Conservation (phyloP, 495 filamentous ascomycete genomes). For the Penicillium angulare region DNA sequence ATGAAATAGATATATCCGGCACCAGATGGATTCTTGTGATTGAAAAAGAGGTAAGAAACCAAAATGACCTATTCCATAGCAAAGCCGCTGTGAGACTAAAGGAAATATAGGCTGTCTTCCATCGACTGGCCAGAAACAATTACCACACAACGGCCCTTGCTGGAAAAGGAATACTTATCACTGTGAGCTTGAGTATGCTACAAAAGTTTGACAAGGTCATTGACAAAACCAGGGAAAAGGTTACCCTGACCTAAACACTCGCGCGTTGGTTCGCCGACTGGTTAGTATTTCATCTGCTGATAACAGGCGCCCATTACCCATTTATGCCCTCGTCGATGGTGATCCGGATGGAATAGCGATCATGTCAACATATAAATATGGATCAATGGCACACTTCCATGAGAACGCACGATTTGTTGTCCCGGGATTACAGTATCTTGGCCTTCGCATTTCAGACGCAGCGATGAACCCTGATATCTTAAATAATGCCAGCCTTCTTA, state of each 20-base stretch:
- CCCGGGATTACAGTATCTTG: constrained; percentile 68
- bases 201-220: no score
- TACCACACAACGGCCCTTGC: constrained; percentile 50
- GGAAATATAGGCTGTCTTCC: constrained; percentile 70
- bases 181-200: constrained; percentile 46
- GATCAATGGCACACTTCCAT: constrained; percentile 70
- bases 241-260: constrained; percentile 82
- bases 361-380: constrained; percentile 81
- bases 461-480: constrained; percentile 20
- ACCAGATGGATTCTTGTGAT: constrained; percentile 77
- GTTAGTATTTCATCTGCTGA: constrained; percentile 21
- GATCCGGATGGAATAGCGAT: constrained; percentile 88
- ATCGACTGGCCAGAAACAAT: constrained; percentile 55
- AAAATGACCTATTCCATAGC: no score
- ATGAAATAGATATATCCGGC: constrained; percentile 50
- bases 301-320: constrained; percentile 31
- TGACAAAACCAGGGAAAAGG: constrained; percentile 77
- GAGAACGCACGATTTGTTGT: constrained; percentile 61
- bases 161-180: constrained; percentile 66
- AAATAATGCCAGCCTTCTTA: constrained; percentile 43
- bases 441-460: constrained; percentile 64
- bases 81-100: no score
- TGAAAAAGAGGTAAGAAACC: constrained; percentile 76
- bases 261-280: constrained; percentile 57
- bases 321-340: constrained; percentile 75